Evolutionary conservation across 495 filamentous ascomycete species (phyloP), one percentile per base, ranked within the genome.

Genomic region (Penicillium paxilli): DNA sequence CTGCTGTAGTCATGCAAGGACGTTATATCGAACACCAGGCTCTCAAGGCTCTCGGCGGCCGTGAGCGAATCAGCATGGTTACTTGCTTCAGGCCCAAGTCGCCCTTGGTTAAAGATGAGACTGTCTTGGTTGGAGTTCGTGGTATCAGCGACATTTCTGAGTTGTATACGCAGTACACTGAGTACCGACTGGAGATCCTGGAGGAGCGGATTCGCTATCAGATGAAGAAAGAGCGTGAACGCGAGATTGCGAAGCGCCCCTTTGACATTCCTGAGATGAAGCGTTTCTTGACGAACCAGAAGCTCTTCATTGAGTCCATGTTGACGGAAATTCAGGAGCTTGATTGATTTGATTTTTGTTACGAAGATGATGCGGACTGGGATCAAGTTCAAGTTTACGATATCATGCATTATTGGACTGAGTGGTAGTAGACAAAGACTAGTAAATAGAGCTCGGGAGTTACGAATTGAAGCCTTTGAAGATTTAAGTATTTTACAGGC

Each of bases 11-110:
- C 11, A 72, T 91, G 46, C 87, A 91, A 71, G 87, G 87, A n/a
- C 77, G 84, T 26, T 88, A 89, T 62, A 88, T 89, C 54, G 80
- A 83, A 48, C 87, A 91, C 61, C 80, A 83, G 63, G 87, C 86
- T 14, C 73, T 89, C 10, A 78, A 78, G 20, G 79, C 85, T 1
- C 74, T 84, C 17, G 84, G 85, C 12, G 73, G 76, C 4, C 75
- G 77, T 22, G 87, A 89, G 67, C 83, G 87, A 44, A 87, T 89
- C 69, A 86, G 81, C 17, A 85, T 87, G 76, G 85, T 89, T 8
- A 89, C 86, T 6, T 85, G 83, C 9, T 89, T 88, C 72, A 77
- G 87, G 12, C 83, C 86, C 4, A 77, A 74, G 16, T 76, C 72
- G 17, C 73, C 85, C 1, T 66, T 66, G 16, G 57, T 85, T 32